Evolutionary conservation across 768 basidiomycete species (phyloP), one percentile per base, ranked within the genome.

Genomic region (Kwoniella bestiolae): DNA sequence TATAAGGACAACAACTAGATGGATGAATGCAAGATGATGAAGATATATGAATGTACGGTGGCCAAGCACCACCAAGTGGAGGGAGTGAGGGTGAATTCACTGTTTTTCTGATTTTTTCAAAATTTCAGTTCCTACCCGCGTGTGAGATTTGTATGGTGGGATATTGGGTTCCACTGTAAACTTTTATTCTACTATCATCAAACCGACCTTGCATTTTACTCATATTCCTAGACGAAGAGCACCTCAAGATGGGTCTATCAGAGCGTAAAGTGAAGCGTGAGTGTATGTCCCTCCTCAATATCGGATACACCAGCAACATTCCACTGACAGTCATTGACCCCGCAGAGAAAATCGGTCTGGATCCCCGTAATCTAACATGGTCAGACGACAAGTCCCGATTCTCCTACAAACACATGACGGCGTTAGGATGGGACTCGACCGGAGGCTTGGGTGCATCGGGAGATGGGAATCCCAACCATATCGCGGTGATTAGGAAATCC

Each of bases 341-440:
- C 29, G 5, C 67, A 75, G 76, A 81, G 67, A 71, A 75, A 44
- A 79, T 80, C 57, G 78, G 80, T 14, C 61, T 69, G 53, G 81
- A 82, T 69, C 81, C 81, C 14, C 73, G 81, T n/a, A 82, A 82
- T 65, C 68, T 82, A 18, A 71, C 74, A 45, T 82, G 81, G 81
- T 76, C 76, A 26, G 72, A 79, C 59, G 80, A 82, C 60, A 74
- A 76, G 18, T 65, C 63, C 32, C 71, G 80, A 11, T 82, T 82
- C 69, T 81, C 80, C 0, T 78, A 77, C 56, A 76, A 80, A 58
- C 78, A 80, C 67, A 78, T 82, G 58, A 68, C 66, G 25, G 68
- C 75, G 2, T 70, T 81, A 21, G 81, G 81, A 21, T 81, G 80
- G 78, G 64, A 69, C 23, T 72, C 77, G 8, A 68, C 64, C 28